Evolutionary conservation across 1,284 basidiomycete species (phyloP).

Genomic region (Ceratobasidium sp.): DNA sequence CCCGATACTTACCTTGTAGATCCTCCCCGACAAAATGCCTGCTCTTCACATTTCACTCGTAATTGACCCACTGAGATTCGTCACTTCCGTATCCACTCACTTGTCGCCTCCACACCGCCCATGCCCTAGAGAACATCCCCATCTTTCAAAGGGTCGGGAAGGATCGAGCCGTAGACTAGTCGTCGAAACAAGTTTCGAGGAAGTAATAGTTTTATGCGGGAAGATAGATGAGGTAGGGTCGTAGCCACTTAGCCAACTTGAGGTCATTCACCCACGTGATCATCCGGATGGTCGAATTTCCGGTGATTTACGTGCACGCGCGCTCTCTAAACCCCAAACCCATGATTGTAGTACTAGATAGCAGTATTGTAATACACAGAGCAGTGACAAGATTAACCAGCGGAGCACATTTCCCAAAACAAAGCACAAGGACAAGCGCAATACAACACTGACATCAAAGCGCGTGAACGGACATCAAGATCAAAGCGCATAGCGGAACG

Average conservation of each 20-base stretch:
- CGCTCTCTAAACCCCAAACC: not conserved
- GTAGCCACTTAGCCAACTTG: no score
- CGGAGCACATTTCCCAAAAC: no score
- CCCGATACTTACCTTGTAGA: slow-evolving; percentile 44
- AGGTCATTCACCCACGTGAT: not conserved
- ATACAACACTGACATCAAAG: no score
- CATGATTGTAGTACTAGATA: slow-evolving; percentile 3
- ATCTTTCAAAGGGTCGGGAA: not conserved
- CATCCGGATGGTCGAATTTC: no score
- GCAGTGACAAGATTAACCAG: not conserved
- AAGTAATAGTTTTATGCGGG: no score
- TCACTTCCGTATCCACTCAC: slow-evolving; percentile 18
- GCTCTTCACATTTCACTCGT: slow-evolving; percentile 16
- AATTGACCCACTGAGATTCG: not conserved
- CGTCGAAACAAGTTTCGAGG: no score
- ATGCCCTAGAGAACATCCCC: slow-evolving; percentile 22
- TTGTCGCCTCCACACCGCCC: slow-evolving; percentile 32
- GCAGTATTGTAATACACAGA: not conserved
- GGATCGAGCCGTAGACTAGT: not conserved
- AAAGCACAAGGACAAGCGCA: no score
- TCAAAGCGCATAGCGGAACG: slow-evolving; percentile 54
- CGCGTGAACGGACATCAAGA: not conserved
- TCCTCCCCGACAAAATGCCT: slow-evolving; percentile 46
- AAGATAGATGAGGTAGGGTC: no score
- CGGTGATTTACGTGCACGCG: not conserved